A percentile compares a stretch with the other conserved stretches of the same genome.
Evolutionary conservation across 768 basidiomycete genomes (phyloP).

Genomic region (Xerocomus spinulosus): DNA sequence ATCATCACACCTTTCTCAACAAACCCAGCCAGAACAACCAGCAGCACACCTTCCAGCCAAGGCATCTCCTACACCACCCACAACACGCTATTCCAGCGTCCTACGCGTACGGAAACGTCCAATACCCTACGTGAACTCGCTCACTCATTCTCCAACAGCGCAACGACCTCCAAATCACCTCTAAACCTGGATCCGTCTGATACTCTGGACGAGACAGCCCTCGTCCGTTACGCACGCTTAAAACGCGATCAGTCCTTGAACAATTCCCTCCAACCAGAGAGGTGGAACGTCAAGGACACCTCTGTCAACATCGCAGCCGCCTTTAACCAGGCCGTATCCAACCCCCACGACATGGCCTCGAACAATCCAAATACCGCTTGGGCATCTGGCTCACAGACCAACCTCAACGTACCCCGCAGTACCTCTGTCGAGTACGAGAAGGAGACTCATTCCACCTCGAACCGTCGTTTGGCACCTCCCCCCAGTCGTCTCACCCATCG

Average conservation of each 20-base stretch:
- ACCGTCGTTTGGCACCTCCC: conserved; percentile 60
- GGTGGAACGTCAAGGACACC: conserved; percentile 75
- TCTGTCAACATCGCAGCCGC: conserved; percentile 84
- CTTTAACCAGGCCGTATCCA: conserved; percentile 63
- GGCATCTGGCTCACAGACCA: conserved; percentile 55
- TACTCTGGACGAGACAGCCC: conserved; percentile 43
- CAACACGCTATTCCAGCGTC: conserved; percentile 49
- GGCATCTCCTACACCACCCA: conserved; percentile 27
- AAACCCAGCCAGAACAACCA: conserved; percentile 38
- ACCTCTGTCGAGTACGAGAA: conserved; percentile 80
- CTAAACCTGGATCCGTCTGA: conserved; percentile 44
- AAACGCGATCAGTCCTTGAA: conserved; percentile 39
- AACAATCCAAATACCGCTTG: conserved; percentile 59
- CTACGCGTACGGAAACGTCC: conserved; percentile 65
- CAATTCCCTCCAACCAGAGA: conserved; percentile 47
- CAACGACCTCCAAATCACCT: conserved; percentile 59
- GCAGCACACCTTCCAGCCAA: conserved; percentile 27
- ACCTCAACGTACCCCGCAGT: conserved; percentile 55
- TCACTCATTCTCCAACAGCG: conserved; percentile 36
- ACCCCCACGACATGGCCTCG: conserved; percentile 37
- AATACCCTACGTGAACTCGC: conserved; percentile 8
- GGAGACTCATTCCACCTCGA: conserved; percentile 49
- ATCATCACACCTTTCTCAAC: conserved; percentile 73
- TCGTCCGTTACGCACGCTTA: conserved; percentile 44
- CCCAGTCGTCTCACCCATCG: conserved; percentile 42